Percentiles rank a stretch among this genome's conserved stretches.
phyloP scores from a whole-genome alignment of 2,329 filamentous ascomycete genomes.

The Talaromyces piceae region DNA sequence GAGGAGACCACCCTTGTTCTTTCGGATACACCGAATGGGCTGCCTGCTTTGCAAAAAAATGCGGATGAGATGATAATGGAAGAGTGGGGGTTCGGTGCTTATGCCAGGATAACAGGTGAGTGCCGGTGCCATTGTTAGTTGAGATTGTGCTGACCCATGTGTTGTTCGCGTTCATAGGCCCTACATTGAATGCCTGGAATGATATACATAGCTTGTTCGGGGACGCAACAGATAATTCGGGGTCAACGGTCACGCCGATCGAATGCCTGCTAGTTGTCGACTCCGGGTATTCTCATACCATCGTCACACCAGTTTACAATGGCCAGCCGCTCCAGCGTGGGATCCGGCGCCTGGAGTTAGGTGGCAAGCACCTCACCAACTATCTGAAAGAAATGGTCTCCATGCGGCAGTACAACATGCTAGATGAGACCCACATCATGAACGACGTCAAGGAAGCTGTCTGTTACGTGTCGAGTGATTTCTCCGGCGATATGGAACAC shows the following conservation, averaged over 20 bases:
- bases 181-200: conserved; percentile 74
- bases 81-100: conserved; percentile 86
- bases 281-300: conserved; percentile 88
- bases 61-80: conserved; percentile 97
- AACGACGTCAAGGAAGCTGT: conserved; percentile 92
- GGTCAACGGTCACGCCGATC: conserved; percentile 46
- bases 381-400: conserved; percentile 85
- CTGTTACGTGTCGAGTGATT: conserved; percentile 75
- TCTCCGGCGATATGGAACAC: conserved; percentile 67
- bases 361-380: conserved; percentile 89
- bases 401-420: conserved; percentile 87
- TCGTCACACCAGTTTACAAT: conserved; percentile 74
- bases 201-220: conserved; percentile 64
- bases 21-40: conserved; percentile 75
- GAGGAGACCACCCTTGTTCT: conserved; percentile 75
- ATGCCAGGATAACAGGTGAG: conserved; percentile 66
- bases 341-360: conserved; percentile 77
- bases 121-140: conserved; percentile 18
- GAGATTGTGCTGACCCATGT: neutral
- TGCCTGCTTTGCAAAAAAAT: conserved; percentile 75
- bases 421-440: conserved; percentile 86
- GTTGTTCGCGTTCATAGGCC: conserved; percentile 41
- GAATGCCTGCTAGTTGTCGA: conserved; percentile 87
- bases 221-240: conserved; percentile 44
- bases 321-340: conserved; percentile 74